Evolutionary conservation across 805 yeast genomes (phyloP).

Genomic region (Starmerella scarabaei): DNA sequence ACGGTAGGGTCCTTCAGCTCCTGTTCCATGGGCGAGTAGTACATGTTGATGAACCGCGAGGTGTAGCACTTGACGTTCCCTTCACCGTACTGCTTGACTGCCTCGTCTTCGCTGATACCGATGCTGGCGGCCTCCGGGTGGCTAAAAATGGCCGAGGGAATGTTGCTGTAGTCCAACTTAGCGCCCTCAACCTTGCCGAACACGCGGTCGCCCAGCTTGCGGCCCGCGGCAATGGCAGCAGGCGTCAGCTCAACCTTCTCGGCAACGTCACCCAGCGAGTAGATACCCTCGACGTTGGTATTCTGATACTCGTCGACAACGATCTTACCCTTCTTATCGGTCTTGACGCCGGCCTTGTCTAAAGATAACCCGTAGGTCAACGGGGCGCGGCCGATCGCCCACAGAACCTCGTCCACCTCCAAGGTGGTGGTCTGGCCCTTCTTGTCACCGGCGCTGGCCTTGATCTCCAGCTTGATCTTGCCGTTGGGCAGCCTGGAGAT

Average conservation of each 20-base stretch:
- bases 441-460: background rate
- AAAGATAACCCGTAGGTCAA: constrained; percentile 53
- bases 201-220: constrained; percentile 80
- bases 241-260: constrained; percentile 94
- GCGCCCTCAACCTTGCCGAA: constrained; percentile 61
- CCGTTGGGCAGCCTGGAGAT: constrained; percentile 33
- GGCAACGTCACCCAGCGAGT: constrained; percentile 86
- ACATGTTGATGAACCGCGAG: constrained; percentile 82
- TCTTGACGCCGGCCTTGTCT: constrained; percentile 59
- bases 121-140: constrained; percentile 97
- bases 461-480: constrained; percentile 10
- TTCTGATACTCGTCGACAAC: constrained; percentile 80
- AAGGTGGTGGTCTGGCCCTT: constrained; percentile 32
- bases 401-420: constrained; percentile 69
- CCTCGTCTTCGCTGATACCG: constrained; percentile 73
- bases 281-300: constrained; percentile 57
- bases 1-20: constrained; percentile 69
- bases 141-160: constrained; percentile 93
- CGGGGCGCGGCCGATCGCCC: constrained; percentile 91
- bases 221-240: constrained; percentile 96
- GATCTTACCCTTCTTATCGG: constrained; percentile 48
- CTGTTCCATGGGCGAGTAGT: constrained; percentile 64
- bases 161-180: constrained; percentile 71
- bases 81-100: constrained; percentile 59
- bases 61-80: constrained; percentile 71